phyloP scores from a whole-genome alignment of 1,139 yeast genomes.

The Dujonia santamariae region DNA sequence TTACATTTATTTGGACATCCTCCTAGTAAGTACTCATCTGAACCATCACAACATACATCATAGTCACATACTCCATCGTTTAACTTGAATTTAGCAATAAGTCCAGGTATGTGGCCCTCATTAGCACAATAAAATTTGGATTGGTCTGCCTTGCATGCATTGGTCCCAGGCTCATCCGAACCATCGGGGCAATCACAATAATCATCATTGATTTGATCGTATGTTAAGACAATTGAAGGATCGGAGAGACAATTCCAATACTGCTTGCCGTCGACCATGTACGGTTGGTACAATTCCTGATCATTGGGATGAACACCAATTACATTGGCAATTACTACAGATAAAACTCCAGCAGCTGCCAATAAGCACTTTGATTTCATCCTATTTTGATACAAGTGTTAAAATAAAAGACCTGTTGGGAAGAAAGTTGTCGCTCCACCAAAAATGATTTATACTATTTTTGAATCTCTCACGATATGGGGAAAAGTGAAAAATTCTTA shows the following conservation, averaged over 20 bases:
- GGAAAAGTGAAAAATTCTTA: no score
- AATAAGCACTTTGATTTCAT: no score
- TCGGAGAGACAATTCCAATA: constrained; percentile 70
- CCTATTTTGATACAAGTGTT: no score
- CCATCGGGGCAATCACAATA: constrained; percentile 98
- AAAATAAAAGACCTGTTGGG: no score
- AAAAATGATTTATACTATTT: no score
- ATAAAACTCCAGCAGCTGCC: no score
- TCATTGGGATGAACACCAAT: constrained; percentile 35
- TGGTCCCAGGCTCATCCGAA: constrained; percentile 94
- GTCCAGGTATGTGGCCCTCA: constrained; percentile 60
- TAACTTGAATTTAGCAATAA: constrained; percentile 59
- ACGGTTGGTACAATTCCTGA: constrained; percentile 53
- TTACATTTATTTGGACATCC: constrained; percentile 61
- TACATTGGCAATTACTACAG: constrained; percentile 10
- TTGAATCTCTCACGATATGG: no score
- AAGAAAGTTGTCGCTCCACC: no score
- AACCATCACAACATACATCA: constrained; percentile 89
- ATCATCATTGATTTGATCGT: constrained; percentile 75
- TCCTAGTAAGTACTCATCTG: constrained; percentile 59
- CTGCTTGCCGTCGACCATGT: constrained; percentile 25
- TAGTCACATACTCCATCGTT: constrained; percentile 94
- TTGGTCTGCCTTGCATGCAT: constrained; percentile 63
- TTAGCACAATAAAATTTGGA: constrained; percentile 70
- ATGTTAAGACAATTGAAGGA: constrained; percentile 58